Evolutionary conservation across 179 eudicot species (phyloP), one percentile per base, ranked within the genome.

Genomic region (Sideroxylon spinosum): DNA sequence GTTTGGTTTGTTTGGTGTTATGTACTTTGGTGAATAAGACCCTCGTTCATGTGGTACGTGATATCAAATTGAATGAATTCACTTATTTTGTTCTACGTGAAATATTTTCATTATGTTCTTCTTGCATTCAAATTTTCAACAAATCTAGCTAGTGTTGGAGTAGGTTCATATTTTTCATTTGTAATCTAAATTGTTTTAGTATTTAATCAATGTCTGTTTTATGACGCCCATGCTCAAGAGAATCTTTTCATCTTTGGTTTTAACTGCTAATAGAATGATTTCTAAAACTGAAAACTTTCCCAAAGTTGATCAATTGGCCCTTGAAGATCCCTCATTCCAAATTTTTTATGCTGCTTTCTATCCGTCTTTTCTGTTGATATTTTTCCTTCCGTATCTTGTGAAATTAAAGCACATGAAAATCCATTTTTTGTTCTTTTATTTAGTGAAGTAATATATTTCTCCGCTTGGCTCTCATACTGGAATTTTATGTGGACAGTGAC

Each of bases 401-500:
- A 26, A 63, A 25, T 63, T 20, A 59, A 59, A 59, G 25, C 28
- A 10, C 10, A 61, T 20, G 4, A 22, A 37, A 37, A 37, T 37
- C 5, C 44, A n/a, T 61, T 7, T 13, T 61, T 61, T 3, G 0
- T 22, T 5, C 22, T 22, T 13, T 61, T 2, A 20, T n/a, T 7
- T 22, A 61, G 26, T 61, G 26, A 61, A 61, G 16, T n/a, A 57
- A 14, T 19, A 20, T 19, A 61, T 6, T 17, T 23, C 59, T 49
- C 9, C 5, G 22, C 32, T 70, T 70, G 74, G 32, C 57, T 70
- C 8, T 22, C 17, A 49, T 14, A 50, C 44, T 37, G 44, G 9
- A 11, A 55, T 61, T 63, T 8, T 52, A 16, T 81, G 23, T 63
- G 50, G 29, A 67, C 85, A 93, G 97, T 90, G 80, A 90, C 91